phyloP scores from a whole-genome alignment of 345 rosid species.

The Populus simonii region DNA sequence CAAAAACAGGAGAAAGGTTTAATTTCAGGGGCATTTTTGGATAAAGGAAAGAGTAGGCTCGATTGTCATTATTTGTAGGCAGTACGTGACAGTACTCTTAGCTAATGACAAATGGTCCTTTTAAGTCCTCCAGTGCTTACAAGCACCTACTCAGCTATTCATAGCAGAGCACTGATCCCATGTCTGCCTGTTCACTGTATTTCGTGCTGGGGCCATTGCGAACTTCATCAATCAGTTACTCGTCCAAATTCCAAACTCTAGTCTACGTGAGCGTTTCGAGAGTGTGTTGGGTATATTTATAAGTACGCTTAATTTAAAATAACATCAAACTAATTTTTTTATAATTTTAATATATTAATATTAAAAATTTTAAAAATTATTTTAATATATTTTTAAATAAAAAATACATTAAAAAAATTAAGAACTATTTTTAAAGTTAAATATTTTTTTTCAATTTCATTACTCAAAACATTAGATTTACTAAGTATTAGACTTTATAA shows the following conservation, averaged over 20 bases:
- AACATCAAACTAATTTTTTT: too few species aligned
- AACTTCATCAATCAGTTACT: not conserved
- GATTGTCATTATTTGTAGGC: constrained; percentile 6
- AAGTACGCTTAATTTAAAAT: too few species aligned
- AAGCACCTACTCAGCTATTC: constrained; percentile 2
- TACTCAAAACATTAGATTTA: too few species aligned
- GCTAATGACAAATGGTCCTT: constrained; percentile 22
- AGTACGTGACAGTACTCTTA: constrained; percentile 18
- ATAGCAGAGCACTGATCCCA: not conserved
- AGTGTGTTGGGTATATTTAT: too few species aligned
- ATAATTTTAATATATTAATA: too few species aligned
- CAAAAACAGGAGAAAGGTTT: constrained; percentile 7
- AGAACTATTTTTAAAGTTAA: too few species aligned
- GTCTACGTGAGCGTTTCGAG: too few species aligned
- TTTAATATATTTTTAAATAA: too few species aligned
- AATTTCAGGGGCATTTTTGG: not conserved
- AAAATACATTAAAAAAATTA: too few species aligned
- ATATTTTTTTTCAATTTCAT: too few species aligned
- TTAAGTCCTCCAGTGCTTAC: constrained; percentile 9
- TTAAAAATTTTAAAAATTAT: too few species aligned
- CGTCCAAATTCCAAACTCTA: not conserved
- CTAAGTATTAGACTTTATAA: too few species aligned
- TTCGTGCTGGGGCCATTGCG: not conserved
- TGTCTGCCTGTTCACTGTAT: not conserved
- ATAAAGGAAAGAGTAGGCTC: not conserved